Percentiles rank a stretch among this genome's conserved stretches.
Evolutionary conservation across 2,329 filamentous ascomycete genomes (phyloP).

Genomic region (Cercospora sojina): DNA sequence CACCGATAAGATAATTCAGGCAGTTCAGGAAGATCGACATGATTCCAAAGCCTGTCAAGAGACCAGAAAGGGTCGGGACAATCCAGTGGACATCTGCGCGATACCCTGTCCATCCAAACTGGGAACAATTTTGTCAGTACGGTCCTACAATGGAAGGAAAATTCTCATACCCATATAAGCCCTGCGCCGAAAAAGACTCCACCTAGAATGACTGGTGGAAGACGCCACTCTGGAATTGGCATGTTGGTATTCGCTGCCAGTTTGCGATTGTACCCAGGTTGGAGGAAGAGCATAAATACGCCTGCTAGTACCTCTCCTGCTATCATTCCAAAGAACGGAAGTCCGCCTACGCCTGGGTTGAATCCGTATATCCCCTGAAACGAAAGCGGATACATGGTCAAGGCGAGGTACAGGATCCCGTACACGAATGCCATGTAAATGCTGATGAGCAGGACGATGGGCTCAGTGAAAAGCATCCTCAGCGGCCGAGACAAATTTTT

Average conservation of each 20-base stretch:
- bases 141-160: no score
- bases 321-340: slow-evolving; percentile 78
- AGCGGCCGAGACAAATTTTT: slow-evolving; percentile 45
- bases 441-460: slow-evolving; percentile 50
- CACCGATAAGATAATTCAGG: slow-evolving; percentile 44
- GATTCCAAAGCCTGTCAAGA: slow-evolving; percentile 47
- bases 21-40: slow-evolving; percentile 44
- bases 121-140: slow-evolving; percentile 33
- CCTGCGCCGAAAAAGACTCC: slow-evolving; percentile 43
- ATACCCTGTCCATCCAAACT: slow-evolving; percentile 49
- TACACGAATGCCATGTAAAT: slow-evolving; percentile 43
- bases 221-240: slow-evolving; percentile 47
- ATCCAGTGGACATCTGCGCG: slow-evolving; percentile 44
- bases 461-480: slow-evolving; percentile 51
- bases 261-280: slow-evolving; percentile 39
- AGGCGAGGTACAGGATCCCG: slow-evolving; percentile 73
- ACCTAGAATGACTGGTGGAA: slow-evolving; percentile 51
- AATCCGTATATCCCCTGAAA: slow-evolving; percentile 72
- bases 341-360: slow-evolving; percentile 56
- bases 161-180: slow-evolving; percentile 44
- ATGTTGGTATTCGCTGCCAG: slow-evolving; percentile 40
- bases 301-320: slow-evolving; percentile 37
- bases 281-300: slow-evolving; percentile 25
- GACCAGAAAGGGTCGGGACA: slow-evolving; percentile 45
- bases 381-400: slow-evolving; percentile 80